Base-by-base conservation (phyloP, 2,329 filamentous ascomycete species). In the Fusarium metavorans region DNA sequence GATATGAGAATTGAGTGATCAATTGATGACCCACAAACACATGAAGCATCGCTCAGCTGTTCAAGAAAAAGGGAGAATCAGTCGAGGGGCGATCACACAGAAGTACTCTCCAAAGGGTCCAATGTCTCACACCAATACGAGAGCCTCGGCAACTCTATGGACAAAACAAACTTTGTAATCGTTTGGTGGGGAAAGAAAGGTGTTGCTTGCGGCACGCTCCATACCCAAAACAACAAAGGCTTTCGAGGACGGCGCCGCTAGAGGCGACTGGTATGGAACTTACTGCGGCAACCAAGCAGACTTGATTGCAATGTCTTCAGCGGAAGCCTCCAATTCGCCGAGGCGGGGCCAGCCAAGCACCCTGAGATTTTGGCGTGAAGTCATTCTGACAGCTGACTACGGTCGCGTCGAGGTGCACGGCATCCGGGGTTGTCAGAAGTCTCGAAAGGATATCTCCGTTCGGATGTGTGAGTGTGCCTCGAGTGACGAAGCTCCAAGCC, bases 321-420 rank as follows among this genome's bases (percentile, higher is more conserved):
- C n/a, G 8, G n/a, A 18, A 39, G 23, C 34, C 20, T 27, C 56
- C 14, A 58, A 58, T 58, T 25, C 34, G 56, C 23, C 11, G 23
- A 41, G 57, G 45, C 4, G n/a, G 6, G 13, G 41, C 41, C 41
- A 45, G 3, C 43, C 18, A 6, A 32, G 10, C 16, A n/a, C 43
- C 20, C 30, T 41, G 25, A 43, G 35, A 34, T 32, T 23, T n/a
- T 43, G 18, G 58, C 39, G 18, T 61, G 37, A 61, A 35, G 37
- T 61, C 58, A 61, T 61, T 39, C 18, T 61, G 58, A 61, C 58
- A 61, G 58, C 18, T 60, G 23, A 23, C 57, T 39, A 23, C 57
- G 41, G 48, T 52, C 48, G 48, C 48, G 48, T 30, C 27, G 27
- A 32, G 10, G 23, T 48, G 43, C 43, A 23, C 7, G 23, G 43